Conservation (phyloP, 148 eudicot genomes). For the Chenopodium album region DNA sequence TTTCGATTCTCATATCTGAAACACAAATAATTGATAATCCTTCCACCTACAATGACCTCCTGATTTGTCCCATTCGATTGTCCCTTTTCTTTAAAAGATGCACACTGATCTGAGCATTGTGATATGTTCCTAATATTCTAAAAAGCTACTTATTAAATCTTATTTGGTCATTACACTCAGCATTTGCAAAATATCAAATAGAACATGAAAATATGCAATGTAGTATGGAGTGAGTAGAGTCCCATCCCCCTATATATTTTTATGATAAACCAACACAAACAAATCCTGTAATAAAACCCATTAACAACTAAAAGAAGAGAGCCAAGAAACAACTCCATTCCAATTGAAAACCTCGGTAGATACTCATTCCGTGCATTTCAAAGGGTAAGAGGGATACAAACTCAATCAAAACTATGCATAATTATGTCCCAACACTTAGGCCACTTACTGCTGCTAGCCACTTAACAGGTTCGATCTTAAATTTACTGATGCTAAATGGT, state of each 20-base stretch:
- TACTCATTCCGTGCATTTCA: not conserved
- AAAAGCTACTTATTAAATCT: too few relatives aligned
- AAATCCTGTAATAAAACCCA: too few relatives aligned
- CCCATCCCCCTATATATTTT: not conserved
- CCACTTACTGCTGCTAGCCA: not conserved
- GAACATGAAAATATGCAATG: not conserved
- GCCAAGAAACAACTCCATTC: not conserved
- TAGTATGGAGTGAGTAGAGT: too few relatives aligned
- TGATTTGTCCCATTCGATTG: not conserved
- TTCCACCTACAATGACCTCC: not conserved
- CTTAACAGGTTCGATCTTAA: not conserved
- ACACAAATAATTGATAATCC: too few relatives aligned
- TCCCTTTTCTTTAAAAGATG: not conserved
- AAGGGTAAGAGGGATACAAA: not conserved
- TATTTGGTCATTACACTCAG: too few relatives aligned
- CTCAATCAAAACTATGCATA: not conserved
- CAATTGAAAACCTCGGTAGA: not conserved
- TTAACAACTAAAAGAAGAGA: not conserved
- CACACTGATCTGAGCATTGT: not conserved
- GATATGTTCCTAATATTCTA: not conserved
- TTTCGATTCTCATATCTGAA: too few relatives aligned
- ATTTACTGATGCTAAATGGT: conserved; percentile 2
- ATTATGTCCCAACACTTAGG: not conserved
- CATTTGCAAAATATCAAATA: not conserved
- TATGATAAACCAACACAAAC: not conserved